These are phyloP conservation scores for Striga asiatica DNA, from an alignment of 257 asterid species.

Conservation along the genomic window DNA sequence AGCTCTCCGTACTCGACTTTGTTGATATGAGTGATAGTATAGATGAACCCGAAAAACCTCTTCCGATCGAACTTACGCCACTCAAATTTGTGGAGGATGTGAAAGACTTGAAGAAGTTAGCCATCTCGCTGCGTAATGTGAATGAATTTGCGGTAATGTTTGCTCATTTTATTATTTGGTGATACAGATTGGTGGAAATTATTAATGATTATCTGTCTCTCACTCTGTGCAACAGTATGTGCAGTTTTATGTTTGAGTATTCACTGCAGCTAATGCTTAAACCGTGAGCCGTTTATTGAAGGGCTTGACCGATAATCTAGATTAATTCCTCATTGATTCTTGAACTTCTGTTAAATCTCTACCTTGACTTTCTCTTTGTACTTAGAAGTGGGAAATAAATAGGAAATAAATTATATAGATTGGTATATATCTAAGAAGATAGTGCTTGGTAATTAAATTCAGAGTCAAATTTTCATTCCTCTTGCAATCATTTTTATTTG, in stretches of 20 bases:
- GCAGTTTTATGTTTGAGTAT: too few relatives aligned
- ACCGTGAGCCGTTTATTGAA: neutral
- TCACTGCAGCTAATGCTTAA: too few relatives aligned
- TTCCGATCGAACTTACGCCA: constrained; percentile 64
- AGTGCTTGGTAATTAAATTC: too few relatives aligned
- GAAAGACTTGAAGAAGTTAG: constrained; percentile 80
- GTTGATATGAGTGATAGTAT: constrained; percentile 37
- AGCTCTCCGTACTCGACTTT: constrained; percentile 50
- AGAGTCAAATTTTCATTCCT: neutral
- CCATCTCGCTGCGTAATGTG: constrained; percentile 49
- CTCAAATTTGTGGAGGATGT: constrained; percentile 70
- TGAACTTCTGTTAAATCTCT: too few relatives aligned
- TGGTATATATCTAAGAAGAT: too few relatives aligned
- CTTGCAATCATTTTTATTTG: neutral
- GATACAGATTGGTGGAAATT: neutral
- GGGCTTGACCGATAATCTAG: neutral
- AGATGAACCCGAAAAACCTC: constrained; percentile 56
- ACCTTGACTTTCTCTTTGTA: too few relatives aligned
- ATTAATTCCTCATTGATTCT: neutral
- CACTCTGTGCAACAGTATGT: too few relatives aligned
- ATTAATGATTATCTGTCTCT: neutral
- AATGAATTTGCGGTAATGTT: constrained; percentile 85
- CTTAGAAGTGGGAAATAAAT: neutral
- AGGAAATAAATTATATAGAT: neutral
- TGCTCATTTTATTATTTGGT: constrained; percentile 4